phyloP scores from a whole-genome alignment of 1,139 yeast species.

The Saccharomyces hybrid region DNA sequence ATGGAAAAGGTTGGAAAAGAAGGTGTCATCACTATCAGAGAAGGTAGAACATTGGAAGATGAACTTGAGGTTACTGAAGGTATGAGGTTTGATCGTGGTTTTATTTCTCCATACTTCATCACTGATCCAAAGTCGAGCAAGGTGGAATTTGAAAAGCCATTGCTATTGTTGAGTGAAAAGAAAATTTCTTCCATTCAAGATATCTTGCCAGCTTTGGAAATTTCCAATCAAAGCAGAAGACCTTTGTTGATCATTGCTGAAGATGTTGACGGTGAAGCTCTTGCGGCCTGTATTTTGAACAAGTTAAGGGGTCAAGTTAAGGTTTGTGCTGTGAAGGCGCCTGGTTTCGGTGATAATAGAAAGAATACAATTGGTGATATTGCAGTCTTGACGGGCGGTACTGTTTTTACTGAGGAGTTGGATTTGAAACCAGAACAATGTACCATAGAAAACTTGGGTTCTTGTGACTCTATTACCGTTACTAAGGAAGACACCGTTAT shows the following conservation, averaged over 20 bases:
- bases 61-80: constrained; percentile 98
- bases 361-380: constrained; percentile 96
- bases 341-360: constrained; percentile 99
- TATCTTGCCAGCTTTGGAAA: constrained; percentile 86
- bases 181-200: constrained; percentile 91
- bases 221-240: constrained; percentile 91
- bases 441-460: constrained; percentile 84
- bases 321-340: constrained; percentile 98
- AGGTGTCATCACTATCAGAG: constrained; percentile 97
- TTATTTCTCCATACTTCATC: constrained; percentile 95
- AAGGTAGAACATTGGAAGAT: constrained; percentile 95
- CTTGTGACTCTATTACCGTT: constrained; percentile 87
- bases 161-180: constrained; percentile 85
- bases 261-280: constrained; percentile 97
- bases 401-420: constrained; percentile 96
- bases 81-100: constrained; percentile 99
- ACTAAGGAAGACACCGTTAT: constrained; percentile 97
- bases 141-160: constrained; percentile 95
- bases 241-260: constrained; percentile 94
- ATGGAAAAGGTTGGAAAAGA: constrained; percentile 99
- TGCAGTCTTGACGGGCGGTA: constrained; percentile 95
- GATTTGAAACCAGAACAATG: constrained; percentile 97
- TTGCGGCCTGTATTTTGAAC: constrained; percentile 97
- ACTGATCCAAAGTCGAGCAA: constrained; percentile 95
- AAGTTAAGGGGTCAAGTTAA: constrained; percentile 98